Evolutionary conservation across 495 filamentous ascomycete genomes (phyloP), one percentile per base, ranked within the genome.

Genomic region (Talaromyces liani): DNA sequence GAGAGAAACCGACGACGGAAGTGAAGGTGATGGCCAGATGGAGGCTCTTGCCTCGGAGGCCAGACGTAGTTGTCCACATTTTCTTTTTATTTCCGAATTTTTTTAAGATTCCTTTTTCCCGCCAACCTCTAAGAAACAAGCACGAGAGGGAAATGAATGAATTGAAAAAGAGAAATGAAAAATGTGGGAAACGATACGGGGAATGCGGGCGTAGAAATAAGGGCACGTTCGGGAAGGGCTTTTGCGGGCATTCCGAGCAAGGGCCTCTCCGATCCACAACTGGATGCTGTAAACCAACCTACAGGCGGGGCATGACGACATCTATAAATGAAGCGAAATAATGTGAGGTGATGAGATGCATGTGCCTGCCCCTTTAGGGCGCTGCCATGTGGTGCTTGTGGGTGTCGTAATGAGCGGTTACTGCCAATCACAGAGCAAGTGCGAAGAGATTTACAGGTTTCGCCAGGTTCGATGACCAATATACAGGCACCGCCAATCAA

Each of bases 41-140:
- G 65, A 78, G 75, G 64, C 67, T 64, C 59, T 67, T 67, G 70
- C 75, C 75, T 66, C 71, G 65, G 6, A 75, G 60, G 66, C 75
- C 75, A 34, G 59, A 67, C 24, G 74, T 75, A 34, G 68, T 70
- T 63, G 75, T 78, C 75, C 75, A 77, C 75, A 78, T 78, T 25
- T 69, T 77, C 5, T 24, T 53, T 53, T 24, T 25, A 9, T 53
- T 9, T 53, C 24, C 10, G 12, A 20, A 2, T 22, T 53, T 53
- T 53, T 53, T 53, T 53, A 7, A 20, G 49, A 3, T 20, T 9
- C 49, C 49, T 53, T 24, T 25, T n/a, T 53, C 8, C 12, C 49
- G n/a, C 22, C 18, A 58, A 39, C 39, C 45, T 24, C 27, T 53
- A 45, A 25, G 56, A 58, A 62, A 65, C 55, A 9, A 61, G 34